Evolutionary conservation across 495 filamentous ascomycete genomes (phyloP).

Genomic region (Hypomontagnella monticulosa): DNA sequence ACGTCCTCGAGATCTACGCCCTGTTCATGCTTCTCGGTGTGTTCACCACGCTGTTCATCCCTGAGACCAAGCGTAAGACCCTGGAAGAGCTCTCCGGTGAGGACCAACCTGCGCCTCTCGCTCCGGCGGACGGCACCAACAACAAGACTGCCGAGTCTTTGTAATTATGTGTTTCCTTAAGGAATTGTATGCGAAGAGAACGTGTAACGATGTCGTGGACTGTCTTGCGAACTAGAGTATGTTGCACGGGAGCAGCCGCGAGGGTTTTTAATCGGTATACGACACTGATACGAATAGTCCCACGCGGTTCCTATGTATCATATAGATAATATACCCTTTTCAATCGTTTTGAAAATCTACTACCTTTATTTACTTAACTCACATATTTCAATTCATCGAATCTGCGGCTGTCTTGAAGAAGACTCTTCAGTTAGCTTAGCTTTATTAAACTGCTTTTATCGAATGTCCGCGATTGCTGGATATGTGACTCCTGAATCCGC

Average conservation of each 20-base stretch:
- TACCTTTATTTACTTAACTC: not conserved
- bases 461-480: too few species aligned
- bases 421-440: too few species aligned
- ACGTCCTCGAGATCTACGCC: constrained; percentile 82
- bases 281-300: constrained; percentile 15
- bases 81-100: constrained; percentile 68
- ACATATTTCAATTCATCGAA: not conserved
- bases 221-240: not conserved
- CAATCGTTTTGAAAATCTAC: constrained; percentile 18
- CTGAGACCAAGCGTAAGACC: constrained; percentile 79
- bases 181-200: not conserved
- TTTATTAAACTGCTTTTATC: too few species aligned
- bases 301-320: constrained; percentile 17
- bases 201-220: constrained; percentile 12
- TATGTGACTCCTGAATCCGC: too few species aligned
- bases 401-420: too few species aligned
- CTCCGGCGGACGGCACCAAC: constrained; percentile 10
- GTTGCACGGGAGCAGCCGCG: not conserved
- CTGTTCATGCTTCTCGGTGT: constrained; percentile 80
- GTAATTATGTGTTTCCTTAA: constrained; percentile 9
- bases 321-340: constrained; percentile 39
- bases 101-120: constrained; percentile 38
- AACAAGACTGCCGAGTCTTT: constrained; percentile 39
- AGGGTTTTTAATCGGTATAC: constrained; percentile 1
- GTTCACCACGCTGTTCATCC: constrained; percentile 72